Conservation (phyloP, 495 filamentous ascomycete species). For the Rhizodiscina lignyota region DNA sequence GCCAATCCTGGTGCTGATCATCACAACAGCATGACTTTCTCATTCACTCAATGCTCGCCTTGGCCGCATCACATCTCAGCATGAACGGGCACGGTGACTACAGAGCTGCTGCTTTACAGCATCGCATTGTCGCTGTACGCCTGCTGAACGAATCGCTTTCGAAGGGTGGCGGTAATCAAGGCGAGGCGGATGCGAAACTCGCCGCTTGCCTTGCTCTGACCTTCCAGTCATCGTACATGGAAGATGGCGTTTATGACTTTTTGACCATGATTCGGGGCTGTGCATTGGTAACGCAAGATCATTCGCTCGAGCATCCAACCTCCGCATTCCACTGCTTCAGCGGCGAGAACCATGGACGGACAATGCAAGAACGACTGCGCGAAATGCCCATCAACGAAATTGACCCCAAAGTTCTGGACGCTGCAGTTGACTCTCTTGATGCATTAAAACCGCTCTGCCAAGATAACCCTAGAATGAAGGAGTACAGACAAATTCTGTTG, state of each 20-base stretch:
- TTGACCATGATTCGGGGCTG: slow-evolving; percentile 46
- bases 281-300: slow-evolving; percentile 33
- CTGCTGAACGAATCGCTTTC: slow-evolving; percentile 15
- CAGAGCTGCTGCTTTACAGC: slow-evolving; percentile 11
- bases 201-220: slow-evolving; percentile 42
- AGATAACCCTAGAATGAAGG: slow-evolving; percentile 8
- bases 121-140: slow-evolving; percentile 11
- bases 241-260: slow-evolving; percentile 44
- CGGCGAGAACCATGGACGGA: slow-evolving; percentile 10
- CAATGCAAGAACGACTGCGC: slow-evolving; percentile 9
- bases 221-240: slow-evolving; percentile 41
- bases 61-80: slow-evolving; percentile 15
- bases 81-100: slow-evolving; percentile 9
- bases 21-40: slow-evolving; percentile 17
- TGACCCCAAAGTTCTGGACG: slow-evolving; percentile 7
- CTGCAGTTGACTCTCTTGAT: slow-evolving; percentile 8
- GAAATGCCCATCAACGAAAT: slow-evolving; percentile 3
- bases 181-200: slow-evolving; percentile 19
- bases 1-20: no score
- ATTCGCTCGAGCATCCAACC: slow-evolving; percentile 24
- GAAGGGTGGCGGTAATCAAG: slow-evolving; percentile 6
- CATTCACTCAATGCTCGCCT: slow-evolving; percentile 15
- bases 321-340: slow-evolving; percentile 27
- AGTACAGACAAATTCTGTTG: slow-evolving; percentile 8
- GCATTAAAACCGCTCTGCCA: slow-evolving; percentile 6